Conservation (phyloP, 2,329 filamentous ascomycete genomes). For the Dendryphion nanum region DNA sequence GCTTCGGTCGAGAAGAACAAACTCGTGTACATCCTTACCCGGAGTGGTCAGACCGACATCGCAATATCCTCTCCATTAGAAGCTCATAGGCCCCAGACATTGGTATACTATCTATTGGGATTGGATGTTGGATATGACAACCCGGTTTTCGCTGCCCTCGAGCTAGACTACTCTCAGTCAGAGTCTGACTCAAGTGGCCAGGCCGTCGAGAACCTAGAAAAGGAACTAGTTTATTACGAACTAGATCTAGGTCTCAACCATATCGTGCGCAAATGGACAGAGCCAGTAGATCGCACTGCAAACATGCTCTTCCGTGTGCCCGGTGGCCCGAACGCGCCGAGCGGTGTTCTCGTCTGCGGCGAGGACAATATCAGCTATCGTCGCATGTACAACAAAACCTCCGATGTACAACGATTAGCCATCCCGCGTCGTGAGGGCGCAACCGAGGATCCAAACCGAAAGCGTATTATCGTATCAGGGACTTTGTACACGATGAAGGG, state of each 20-base stretch:
- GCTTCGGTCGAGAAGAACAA: constrained; percentile 98
- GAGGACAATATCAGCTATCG: constrained; percentile 95
- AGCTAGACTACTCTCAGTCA: constrained; percentile 87
- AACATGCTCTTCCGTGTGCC: constrained; percentile 93
- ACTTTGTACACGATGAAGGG: constrained; percentile 98
- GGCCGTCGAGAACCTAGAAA: constrained; percentile 79
- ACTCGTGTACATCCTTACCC: constrained; percentile 96
- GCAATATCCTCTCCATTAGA: constrained; percentile 97
- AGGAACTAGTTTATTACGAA: constrained; percentile 94
- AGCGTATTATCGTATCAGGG: constrained; percentile 81
- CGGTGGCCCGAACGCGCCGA: constrained; percentile 88
- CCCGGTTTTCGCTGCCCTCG: constrained; percentile 90
- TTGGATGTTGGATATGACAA: constrained; percentile 97
- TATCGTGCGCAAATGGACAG: constrained; percentile 94
- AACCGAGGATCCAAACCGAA: constrained; percentile 88
- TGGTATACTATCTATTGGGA: constrained; percentile 84
- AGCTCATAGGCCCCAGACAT: constrained; percentile 86
- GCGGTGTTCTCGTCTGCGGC: constrained; percentile 90
- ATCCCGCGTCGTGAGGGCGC: constrained; percentile 84
- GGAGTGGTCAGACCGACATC: constrained; percentile 89
- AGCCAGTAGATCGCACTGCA: constrained; percentile 85
- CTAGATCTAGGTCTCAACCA: constrained; percentile 95
- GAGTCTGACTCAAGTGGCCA: constrained; percentile 89
- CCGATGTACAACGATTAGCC: constrained; percentile 82
- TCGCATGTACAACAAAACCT: constrained; percentile 71